A percentile compares a stretch with the other conserved stretches of the same genome.
Conservation (phyloP, 176 grass and related monocot genomes). For the Aegilops longissima region DNA sequence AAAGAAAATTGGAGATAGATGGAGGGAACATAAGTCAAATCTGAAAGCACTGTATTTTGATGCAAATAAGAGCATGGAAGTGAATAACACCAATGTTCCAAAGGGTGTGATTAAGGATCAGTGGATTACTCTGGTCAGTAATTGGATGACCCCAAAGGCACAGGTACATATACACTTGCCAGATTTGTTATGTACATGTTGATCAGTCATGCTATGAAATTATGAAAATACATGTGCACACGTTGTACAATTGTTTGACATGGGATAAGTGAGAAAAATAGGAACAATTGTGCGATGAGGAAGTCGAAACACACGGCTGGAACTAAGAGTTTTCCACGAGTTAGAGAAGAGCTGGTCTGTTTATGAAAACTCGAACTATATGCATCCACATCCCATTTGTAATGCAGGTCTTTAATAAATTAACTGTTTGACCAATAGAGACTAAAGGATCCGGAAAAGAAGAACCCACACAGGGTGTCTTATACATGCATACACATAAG, state of each 20-base stretch:
- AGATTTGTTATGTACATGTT: background rate
- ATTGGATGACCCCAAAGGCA: constrained; percentile 14
- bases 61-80: background rate
- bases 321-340: constrained; percentile 18
- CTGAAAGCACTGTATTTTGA: constrained; percentile 3
- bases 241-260: background rate
- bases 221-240: background rate
- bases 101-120: background rate
- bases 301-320: background rate
- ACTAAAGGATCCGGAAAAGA: background rate
- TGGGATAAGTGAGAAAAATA: background rate
- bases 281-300: background rate
- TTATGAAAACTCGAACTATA: background rate
- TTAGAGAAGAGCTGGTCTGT: background rate
- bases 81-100: background rate
- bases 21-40: constrained; percentile 7
- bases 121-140: background rate
- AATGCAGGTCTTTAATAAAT: background rate
- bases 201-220: background rate
- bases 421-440: background rate
- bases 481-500: background rate
- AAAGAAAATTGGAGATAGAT: background rate
- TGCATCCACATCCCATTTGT: background rate
- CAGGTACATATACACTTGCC: background rate
- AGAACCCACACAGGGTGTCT: background rate